These are phyloP conservation scores for Scortechinia acanthostroma DNA, from an alignment of 2,329 filamentous ascomycete species.

Conservation along the genomic window DNA sequence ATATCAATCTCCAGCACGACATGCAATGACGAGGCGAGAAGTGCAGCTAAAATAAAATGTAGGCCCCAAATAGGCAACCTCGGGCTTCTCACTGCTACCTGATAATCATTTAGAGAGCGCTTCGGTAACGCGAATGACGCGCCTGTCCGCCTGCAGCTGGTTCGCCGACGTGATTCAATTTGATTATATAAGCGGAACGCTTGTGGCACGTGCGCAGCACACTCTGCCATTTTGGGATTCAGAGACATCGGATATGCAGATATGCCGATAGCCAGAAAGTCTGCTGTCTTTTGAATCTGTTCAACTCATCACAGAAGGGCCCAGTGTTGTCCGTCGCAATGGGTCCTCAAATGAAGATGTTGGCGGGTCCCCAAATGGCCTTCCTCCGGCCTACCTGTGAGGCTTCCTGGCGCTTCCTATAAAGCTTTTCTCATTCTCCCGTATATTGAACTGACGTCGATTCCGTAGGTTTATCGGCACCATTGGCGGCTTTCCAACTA, in stretches of 20 bases:
- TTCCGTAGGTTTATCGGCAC: not conserved
- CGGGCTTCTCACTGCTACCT: too few species aligned
- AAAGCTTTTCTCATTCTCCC: too few species aligned
- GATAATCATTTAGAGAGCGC: too few species aligned
- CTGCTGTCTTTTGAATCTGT: too few species aligned
- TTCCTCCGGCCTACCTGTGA: not conserved
- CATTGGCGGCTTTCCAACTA: conserved; percentile 13
- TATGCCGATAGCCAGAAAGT: not conserved
- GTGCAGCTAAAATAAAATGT: not conserved
- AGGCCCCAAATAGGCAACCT: not conserved
- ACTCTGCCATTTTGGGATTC: not conserved
- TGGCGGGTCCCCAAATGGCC: not conserved
- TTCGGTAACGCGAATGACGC: not conserved
- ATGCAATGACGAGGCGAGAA: not conserved
- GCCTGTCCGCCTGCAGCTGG: not conserved
- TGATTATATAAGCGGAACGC: not conserved
- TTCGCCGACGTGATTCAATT: not conserved
- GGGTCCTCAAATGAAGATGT: conserved; percentile 1
- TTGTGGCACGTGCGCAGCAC: not conserved
- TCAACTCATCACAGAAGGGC: too few species aligned
- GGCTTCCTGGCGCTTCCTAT: too few species aligned
- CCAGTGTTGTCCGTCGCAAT: not conserved
- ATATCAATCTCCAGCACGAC: not conserved
- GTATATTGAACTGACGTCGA: too few species aligned
- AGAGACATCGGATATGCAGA: not conserved